phyloP scores from a whole-genome alignment of 1,139 yeast genomes.

The Magnusiomyces magnusii region DNA sequence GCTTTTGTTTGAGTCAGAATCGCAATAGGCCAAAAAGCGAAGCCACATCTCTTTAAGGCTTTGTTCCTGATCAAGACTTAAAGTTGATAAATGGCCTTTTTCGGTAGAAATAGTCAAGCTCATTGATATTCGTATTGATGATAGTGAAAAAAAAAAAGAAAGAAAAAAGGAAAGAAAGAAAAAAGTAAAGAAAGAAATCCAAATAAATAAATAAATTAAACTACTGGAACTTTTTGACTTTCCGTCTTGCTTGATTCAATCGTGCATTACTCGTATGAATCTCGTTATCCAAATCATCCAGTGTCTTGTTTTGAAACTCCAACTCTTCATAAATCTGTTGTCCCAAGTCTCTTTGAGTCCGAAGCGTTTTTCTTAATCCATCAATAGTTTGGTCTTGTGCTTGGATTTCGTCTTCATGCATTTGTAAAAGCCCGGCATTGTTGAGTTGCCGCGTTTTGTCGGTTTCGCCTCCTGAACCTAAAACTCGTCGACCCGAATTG shows the following conservation, averaged over 20 bases:
- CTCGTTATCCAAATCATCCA: constrained; percentile 64
- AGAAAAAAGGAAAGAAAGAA: no score
- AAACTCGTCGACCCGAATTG: constrained; percentile 37
- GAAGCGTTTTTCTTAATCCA: constrained; percentile 48
- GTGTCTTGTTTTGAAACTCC: constrained; percentile 61
- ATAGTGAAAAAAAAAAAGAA: no score
- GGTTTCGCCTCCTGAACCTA: constrained; percentile 60
- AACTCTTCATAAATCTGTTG: constrained; percentile 69
- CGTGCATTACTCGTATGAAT: constrained; percentile 46
- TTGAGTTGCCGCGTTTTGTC: constrained; percentile 49
- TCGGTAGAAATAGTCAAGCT: no score
- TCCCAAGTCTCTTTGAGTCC: constrained; percentile 66
- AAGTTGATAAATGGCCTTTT: constrained; percentile 51
- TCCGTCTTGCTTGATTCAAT: constrained; percentile 54
- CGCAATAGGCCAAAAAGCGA: constrained; percentile 52
- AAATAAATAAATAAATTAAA: no score
- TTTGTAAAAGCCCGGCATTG: constrained; percentile 54
- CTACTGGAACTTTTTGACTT: constrained; percentile 29
- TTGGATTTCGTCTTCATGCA: constrained; percentile 52
- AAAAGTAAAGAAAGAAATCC: no score
- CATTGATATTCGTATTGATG: no score
- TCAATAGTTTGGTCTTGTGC: constrained; percentile 64
- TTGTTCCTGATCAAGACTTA: constrained; percentile 56
- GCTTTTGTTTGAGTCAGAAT: constrained; percentile 38
- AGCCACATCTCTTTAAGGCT: constrained; percentile 73